These are phyloP conservation scores for Wallacemonas sp. DNA, from an alignment of 208 protist genomes.

Conservation along the genomic window DNA sequence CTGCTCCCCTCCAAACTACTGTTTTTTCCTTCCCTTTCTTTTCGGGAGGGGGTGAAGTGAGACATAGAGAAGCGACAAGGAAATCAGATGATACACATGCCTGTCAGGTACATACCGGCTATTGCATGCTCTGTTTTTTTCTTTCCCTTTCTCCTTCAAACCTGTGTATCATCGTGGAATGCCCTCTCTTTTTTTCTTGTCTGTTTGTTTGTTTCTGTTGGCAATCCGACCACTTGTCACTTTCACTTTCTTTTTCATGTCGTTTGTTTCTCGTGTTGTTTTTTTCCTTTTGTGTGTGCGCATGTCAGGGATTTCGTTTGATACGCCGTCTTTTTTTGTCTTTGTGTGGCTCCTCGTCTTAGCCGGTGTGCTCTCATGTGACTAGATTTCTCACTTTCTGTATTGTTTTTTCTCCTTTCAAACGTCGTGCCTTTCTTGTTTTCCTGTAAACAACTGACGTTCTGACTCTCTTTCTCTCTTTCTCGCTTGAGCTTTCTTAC, in stretches of 20 bases:
- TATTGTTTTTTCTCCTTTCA: constrained; percentile 4
- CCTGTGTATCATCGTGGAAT: too few relatives aligned
- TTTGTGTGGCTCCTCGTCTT: not conserved
- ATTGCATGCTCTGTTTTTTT: too few relatives aligned
- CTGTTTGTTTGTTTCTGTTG: constrained; percentile 10
- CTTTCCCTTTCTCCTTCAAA: not conserved
- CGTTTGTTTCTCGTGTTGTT: not conserved
- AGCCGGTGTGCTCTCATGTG: not conserved
- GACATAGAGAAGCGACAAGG: constrained; percentile 1
- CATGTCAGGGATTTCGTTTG: too few relatives aligned
- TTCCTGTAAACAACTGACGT: constrained; percentile 7
- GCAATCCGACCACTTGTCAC: not conserved
- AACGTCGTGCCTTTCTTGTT: not conserved
- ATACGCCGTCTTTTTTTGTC: not conserved
- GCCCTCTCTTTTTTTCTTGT: constrained; percentile 15
- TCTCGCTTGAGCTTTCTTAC: constrained; percentile 9
- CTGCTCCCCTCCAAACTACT: not conserved
- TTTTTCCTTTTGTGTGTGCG: constrained; percentile 20
- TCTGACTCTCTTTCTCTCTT: constrained; percentile 1
- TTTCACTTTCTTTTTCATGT: constrained; percentile 8
- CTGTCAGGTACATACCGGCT: too few relatives aligned
- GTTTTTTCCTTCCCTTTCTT: constrained; percentile 14
- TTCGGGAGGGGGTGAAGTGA: not conserved
- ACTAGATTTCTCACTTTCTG: not conserved
- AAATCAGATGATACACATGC: too few relatives aligned